phyloP scores from a whole-genome alignment of 495 filamentous ascomycete species.

The Astrothelium macrocarpum region DNA sequence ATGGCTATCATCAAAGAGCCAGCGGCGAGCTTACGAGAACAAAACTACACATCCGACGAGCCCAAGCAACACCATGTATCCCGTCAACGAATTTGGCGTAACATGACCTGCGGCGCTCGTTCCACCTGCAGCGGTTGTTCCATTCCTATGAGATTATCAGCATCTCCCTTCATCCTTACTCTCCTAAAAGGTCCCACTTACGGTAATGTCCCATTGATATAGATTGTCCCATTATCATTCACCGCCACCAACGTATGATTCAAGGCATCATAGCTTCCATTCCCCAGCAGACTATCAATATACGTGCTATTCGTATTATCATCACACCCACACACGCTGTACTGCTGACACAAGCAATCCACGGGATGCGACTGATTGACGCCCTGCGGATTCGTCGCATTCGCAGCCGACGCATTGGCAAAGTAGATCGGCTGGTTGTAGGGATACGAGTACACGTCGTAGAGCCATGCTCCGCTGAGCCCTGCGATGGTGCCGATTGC shows the following conservation, averaged over 20 bases:
- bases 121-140: constrained; percentile 14
- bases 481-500: constrained; percentile 48
- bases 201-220: constrained; percentile 77
- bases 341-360: constrained; percentile 61
- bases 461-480: constrained; percentile 53
- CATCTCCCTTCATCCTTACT: background rate
- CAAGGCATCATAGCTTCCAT: constrained; percentile 46
- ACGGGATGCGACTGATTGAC: constrained; percentile 65
- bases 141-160: constrained; percentile 10
- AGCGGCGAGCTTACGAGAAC: background rate
- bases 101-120: background rate
- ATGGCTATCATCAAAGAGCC: background rate
- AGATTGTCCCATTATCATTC: constrained; percentile 66
- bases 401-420: constrained; percentile 40
- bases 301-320: constrained; percentile 53
- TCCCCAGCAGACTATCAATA: constrained; percentile 54
- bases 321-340: constrained; percentile 73
- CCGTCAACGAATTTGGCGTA: background rate
- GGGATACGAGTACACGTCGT: constrained; percentile 63
- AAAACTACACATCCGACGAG: background rate
- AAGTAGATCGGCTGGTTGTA: constrained; percentile 52
- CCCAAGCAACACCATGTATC: background rate
- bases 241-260: constrained; percentile 58
- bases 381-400: constrained; percentile 30
- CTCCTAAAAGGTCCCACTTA: constrained; percentile 59